These are phyloP conservation scores for Fusarium subglutinans DNA, from an alignment of 2,329 filamentous ascomycete species.

Conservation along the genomic window DNA sequence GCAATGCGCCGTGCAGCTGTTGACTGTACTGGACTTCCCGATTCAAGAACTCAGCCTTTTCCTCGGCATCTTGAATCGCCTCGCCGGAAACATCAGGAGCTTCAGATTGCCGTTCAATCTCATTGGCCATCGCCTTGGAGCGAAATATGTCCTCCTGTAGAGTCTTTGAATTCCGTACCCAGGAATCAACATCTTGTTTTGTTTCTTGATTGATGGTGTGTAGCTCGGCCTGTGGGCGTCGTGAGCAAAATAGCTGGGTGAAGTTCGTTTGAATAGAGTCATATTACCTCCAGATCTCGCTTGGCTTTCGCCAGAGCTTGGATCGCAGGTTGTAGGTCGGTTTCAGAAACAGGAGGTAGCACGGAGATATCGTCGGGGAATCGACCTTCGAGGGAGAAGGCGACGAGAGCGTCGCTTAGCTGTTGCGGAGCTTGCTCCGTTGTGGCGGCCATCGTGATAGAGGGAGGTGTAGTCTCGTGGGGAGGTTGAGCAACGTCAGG, in stretches of 20 bases:
- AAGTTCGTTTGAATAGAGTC: background rate
- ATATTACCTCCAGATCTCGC: constrained; percentile 51
- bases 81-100: constrained; percentile 64
- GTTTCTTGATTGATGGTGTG: constrained; percentile 79
- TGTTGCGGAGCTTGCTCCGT: constrained; percentile 41
- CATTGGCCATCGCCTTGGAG: constrained; percentile 80
- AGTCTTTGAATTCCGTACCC: constrained; percentile 85
- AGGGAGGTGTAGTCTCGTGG: background rate
- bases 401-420: constrained; percentile 53
- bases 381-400: constrained; percentile 52
- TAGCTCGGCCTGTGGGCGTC: constrained; percentile 65
- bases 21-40: constrained; percentile 68
- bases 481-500: background rate
- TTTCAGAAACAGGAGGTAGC: constrained; percentile 50
- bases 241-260: constrained; percentile 30
- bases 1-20: constrained; percentile 63
- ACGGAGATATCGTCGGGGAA: constrained; percentile 54
- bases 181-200: constrained; percentile 81
- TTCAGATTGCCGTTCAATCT: constrained; percentile 82
- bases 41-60: constrained; percentile 64
- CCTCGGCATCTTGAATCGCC: constrained; percentile 61
- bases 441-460: constrained; percentile 44
- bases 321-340: constrained; percentile 52
- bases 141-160: constrained; percentile 86
- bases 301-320: constrained; percentile 50